A percentile compares a stretch with the other conserved stretches of the same genome.
Conservation (phyloP, 306 rosid species). For the Cucurbita argyrosperma region DNA sequence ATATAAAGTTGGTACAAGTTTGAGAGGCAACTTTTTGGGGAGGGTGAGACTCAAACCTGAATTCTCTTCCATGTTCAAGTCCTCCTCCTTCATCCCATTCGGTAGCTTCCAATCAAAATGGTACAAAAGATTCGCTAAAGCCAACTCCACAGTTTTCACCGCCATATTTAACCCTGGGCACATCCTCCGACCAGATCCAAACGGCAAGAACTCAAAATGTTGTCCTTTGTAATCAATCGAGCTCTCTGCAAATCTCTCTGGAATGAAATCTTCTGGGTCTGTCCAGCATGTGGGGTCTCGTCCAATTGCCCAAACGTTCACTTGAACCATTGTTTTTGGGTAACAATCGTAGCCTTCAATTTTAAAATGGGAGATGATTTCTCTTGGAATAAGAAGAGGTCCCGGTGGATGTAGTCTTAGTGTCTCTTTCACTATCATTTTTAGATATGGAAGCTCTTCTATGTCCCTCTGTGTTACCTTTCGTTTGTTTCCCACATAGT, state of each 20-base stretch:
- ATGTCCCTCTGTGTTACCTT: conserved; percentile 15
- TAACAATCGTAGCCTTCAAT: conserved; percentile 21
- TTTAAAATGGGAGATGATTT: conserved; percentile 8
- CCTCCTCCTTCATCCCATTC: conserved; percentile 6
- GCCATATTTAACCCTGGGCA: conserved; percentile 28
- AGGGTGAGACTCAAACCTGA: conserved; percentile 11
- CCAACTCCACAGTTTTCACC: conserved; percentile 9
- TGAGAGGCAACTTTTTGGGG: conserved; percentile 18
- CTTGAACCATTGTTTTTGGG: conserved; percentile 15
- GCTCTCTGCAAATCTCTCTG: conserved; percentile 29
- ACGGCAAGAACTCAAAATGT: conserved; percentile 25
- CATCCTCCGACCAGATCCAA: conserved; percentile 31
- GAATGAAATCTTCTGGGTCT: conserved; percentile 28
- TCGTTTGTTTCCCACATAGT: conserved; percentile 4
- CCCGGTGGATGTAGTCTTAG: conserved; percentile 35
- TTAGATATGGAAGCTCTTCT: conserved; percentile 16
- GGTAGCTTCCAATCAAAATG: conserved; percentile 21
- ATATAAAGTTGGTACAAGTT: conserved; percentile 11
- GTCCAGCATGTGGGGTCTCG: conserved; percentile 21
- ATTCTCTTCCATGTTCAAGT: conserved; percentile 30
- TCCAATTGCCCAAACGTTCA: conserved; percentile 29
- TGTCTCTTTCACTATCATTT: conserved; percentile 30
- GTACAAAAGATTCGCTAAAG: conserved; percentile 28
- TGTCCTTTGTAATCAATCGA: conserved; percentile 27
- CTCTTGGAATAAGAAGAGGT: conserved; percentile 32